These are phyloP conservation scores for Eleusine indica DNA, from an alignment of 176 grass and related monocot species.

Conservation along the genomic window DNA sequence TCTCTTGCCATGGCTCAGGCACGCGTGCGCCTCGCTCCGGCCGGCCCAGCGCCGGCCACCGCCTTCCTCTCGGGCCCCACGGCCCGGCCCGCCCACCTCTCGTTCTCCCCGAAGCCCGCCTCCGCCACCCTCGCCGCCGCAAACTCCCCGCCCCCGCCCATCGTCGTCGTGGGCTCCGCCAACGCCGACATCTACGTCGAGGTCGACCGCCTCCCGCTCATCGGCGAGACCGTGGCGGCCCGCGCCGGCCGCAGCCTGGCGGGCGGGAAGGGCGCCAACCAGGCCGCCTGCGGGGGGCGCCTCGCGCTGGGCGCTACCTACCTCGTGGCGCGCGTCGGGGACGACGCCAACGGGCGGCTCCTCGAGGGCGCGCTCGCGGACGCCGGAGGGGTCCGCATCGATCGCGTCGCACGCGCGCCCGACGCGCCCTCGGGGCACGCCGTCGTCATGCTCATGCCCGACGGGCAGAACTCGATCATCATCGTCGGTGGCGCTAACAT, in stretches of 20 bases:
- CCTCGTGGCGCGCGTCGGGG: conserved; percentile 79
- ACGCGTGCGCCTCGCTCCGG: conserved; percentile 33
- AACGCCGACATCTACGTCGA: conserved; percentile 99
- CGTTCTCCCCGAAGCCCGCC: conserved; percentile 42
- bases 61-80: conserved; percentile 33
- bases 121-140: conserved; percentile 16
- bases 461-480: conserved; percentile 96
- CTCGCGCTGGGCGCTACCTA: conserved; percentile 66
- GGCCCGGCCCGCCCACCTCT: conserved; percentile 28
- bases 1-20: conserved; percentile 41
- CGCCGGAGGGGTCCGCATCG: conserved; percentile 61
- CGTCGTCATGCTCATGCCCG: conserved; percentile 91
- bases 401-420: conserved; percentile 55
- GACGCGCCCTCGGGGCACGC: conserved; percentile 79
- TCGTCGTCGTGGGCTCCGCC: conserved; percentile 91
- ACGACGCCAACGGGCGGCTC: conserved; percentile 84
- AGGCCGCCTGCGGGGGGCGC: conserved; percentile 83
- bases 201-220: conserved; percentile 76
- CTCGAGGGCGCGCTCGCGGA: conserved; percentile 76
- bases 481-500: conserved; percentile 98
- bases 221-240: conserved; percentile 77
- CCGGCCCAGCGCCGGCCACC: conserved; percentile 30
- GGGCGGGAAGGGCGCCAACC: conserved; percentile 75
- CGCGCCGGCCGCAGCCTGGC: conserved; percentile 56
- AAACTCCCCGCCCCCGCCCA: conserved; percentile 42